Conservation (phyloP, 108 stramenopile species). For the Hondaea fermentalgiana region DNA sequence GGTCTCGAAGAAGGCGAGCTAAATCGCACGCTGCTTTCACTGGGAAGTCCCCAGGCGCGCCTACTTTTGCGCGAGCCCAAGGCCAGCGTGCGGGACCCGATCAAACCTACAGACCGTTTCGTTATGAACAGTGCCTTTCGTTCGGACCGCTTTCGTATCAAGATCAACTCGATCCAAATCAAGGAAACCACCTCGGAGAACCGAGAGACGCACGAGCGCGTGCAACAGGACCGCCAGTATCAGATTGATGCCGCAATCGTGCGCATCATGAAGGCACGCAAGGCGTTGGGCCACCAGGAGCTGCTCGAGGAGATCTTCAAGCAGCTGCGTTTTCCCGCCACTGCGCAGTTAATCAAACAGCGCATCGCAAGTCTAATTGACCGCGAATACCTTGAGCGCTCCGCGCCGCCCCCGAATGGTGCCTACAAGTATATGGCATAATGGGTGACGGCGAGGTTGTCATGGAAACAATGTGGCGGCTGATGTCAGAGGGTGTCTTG, state of each 20-base stretch:
- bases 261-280: slow-evolving; percentile 95
- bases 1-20: slow-evolving; percentile 78
- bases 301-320: slow-evolving; percentile 80
- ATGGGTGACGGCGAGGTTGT: not conserved
- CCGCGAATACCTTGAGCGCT: slow-evolving; percentile 93
- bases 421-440: slow-evolving; percentile 92
- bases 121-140: slow-evolving; percentile 64
- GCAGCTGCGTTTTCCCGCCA: slow-evolving; percentile 81
- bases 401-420: slow-evolving; percentile 60
- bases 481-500: too few species aligned
- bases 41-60: slow-evolving; percentile 68
- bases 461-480: not conserved
- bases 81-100: slow-evolving; percentile 24
- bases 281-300: slow-evolving; percentile 73
- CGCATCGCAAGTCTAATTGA: slow-evolving; percentile 93
- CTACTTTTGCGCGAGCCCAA: slow-evolving; percentile 29
- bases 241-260: slow-evolving; percentile 91
- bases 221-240: slow-evolving; percentile 80
- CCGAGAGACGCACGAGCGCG: slow-evolving; percentile 77
- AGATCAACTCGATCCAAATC: slow-evolving; percentile 73
- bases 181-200: slow-evolving; percentile 86
- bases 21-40: slow-evolving; percentile 68
- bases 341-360: slow-evolving; percentile 75
- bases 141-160: slow-evolving; percentile 74
- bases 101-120: slow-evolving; percentile 70